Percentiles rank a stretch among this genome's conserved stretches.
These are phyloP conservation scores for Lolium multiflorum DNA, from an alignment of 176 grass and related monocot species.

Conservation along the genomic window DNA sequence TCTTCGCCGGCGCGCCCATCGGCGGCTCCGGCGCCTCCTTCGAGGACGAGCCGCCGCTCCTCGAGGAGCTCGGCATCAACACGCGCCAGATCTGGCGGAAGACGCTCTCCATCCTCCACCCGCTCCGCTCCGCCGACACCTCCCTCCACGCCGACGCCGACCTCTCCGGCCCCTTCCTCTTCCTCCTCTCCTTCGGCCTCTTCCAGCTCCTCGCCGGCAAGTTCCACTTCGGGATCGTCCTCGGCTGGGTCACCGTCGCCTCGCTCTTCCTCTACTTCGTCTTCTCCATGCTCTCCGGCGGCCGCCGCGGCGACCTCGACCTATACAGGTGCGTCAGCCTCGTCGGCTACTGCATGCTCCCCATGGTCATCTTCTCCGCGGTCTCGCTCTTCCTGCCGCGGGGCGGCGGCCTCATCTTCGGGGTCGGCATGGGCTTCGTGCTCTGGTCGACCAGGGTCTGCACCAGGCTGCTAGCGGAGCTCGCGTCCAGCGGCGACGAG, in stretches of 20 bases:
- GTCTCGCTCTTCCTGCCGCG: slow-evolving; percentile 82
- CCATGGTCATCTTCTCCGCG: slow-evolving; percentile 98
- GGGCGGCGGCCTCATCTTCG: slow-evolving; percentile 75
- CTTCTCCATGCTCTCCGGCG: slow-evolving; percentile 82
- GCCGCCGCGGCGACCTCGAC: slow-evolving; percentile 81
- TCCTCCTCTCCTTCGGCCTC: slow-evolving; percentile 88
- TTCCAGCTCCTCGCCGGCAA: slow-evolving; percentile 95
- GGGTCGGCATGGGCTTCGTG: slow-evolving; percentile 76
- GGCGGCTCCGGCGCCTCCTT: slow-evolving; percentile 59
- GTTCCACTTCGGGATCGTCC: slow-evolving; percentile 94
- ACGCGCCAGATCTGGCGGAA: slow-evolving; percentile 99
- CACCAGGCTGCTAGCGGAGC: slow-evolving; percentile 77
- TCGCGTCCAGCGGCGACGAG: slow-evolving; percentile 87
- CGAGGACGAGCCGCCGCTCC: slow-evolving; percentile 89
- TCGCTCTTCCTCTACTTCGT: slow-evolving; percentile 95
- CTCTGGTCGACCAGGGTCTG: slow-evolving; percentile 93
- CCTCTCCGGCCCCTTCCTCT: slow-evolving; percentile 90
- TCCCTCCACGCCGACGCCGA: slow-evolving; percentile 86
- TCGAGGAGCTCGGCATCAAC: slow-evolving; percentile 99
- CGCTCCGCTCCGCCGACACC: slow-evolving; percentile 75
- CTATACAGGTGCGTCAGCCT: slow-evolving; percentile 90
- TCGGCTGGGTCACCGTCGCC: slow-evolving; percentile 89
- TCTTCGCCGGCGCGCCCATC: slow-evolving; percentile 60
- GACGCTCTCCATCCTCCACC: slow-evolving; percentile 88
- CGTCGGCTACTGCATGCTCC: slow-evolving; percentile 95